phyloP scores from a whole-genome alignment of 371 early-diverging fungal species.

The Rhizopus sp. region DNA sequence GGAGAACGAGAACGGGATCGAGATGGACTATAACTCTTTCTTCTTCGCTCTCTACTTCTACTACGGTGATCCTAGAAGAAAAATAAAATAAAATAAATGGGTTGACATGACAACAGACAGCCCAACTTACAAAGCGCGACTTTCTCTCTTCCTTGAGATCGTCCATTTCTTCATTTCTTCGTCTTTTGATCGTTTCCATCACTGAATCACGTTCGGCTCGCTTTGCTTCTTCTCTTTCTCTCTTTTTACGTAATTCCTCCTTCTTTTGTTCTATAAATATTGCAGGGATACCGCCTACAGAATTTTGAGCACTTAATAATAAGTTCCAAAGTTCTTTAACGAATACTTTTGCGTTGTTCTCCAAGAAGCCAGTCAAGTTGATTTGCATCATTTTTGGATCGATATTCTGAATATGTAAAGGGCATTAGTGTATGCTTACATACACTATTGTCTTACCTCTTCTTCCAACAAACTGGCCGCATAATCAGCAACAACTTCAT shows the following conservation, averaged over 20 bases:
- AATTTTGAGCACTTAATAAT: conserved; percentile 85
- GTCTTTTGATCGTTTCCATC: conserved; percentile 45
- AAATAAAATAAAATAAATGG: neutral
- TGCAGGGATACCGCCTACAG: conserved; percentile 84
- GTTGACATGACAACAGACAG: neutral
- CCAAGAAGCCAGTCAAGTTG: conserved; percentile 94
- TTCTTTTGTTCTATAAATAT: conserved; percentile 85
- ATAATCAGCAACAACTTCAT: conserved; percentile 90
- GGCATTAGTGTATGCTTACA: neutral
- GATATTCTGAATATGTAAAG: conserved; percentile 46
- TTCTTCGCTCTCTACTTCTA: conserved; percentile 12
- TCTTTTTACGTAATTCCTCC: conserved; percentile 65
- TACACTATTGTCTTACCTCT: conserved; percentile 44
- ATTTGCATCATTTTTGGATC: conserved; percentile 93
- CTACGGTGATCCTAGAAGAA: conserved; percentile 11
- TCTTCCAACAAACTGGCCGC: conserved; percentile 81
- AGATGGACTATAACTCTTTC: conserved; percentile 24
- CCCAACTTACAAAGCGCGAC: conserved; percentile 26
- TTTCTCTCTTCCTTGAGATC: conserved; percentile 24
- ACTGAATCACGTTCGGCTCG: conserved; percentile 36
- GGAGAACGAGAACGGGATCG: conserved; percentile 22
- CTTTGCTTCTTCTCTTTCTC: conserved; percentile 34
- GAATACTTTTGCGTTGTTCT: conserved; percentile 78
- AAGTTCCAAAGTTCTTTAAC: conserved; percentile 89
- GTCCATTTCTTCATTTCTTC: conserved; percentile 27